Conservation (phyloP, 2,329 filamentous ascomycete genomes). For the Exophiala alcalophila region DNA sequence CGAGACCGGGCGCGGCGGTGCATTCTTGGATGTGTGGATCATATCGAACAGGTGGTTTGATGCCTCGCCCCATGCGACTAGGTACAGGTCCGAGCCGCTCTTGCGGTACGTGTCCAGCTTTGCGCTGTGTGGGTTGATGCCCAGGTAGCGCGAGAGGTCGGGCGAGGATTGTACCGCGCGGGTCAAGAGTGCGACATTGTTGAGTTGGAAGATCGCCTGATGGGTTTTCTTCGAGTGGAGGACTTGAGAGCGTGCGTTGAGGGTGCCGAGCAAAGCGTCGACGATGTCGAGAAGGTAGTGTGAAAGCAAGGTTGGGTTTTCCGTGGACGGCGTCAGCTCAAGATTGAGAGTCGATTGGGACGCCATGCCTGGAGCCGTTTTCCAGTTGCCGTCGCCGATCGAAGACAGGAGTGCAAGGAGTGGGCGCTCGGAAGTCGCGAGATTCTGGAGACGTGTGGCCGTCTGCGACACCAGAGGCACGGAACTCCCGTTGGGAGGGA, state of each 20-base stretch:
- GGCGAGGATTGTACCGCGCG: conserved; percentile 73
- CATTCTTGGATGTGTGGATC: conserved; percentile 70
- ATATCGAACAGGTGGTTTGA: conserved; percentile 83
- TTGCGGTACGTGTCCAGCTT: conserved; percentile 83
- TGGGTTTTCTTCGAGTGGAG: conserved; percentile 74
- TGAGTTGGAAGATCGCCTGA: conserved; percentile 85
- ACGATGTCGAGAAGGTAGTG: conserved; percentile 89
- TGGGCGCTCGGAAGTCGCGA: conserved; percentile 82
- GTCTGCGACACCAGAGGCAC: conserved; percentile 77
- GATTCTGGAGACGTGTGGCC: conserved; percentile 79
- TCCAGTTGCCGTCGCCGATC: conserved; percentile 89
- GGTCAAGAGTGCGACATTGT: conserved; percentile 79
- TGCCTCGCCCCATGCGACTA: conserved; percentile 83
- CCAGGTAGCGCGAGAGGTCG: conserved; percentile 70
- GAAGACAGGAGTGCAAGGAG: conserved; percentile 89
- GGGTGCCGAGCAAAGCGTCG: conserved; percentile 69
- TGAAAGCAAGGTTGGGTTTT: conserved; percentile 73
- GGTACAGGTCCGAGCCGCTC: conserved; percentile 75
- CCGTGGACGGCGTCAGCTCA: conserved; percentile 54
- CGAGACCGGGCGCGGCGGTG: conserved; percentile 64
- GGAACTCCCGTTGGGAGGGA: conserved; percentile 76
- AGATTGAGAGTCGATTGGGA: conserved; percentile 35
- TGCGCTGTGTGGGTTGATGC: conserved; percentile 57
- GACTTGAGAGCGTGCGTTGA: conserved; percentile 70
- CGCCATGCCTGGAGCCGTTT: conserved; percentile 35